phyloP scores from a whole-genome alignment of 441 rosid species.

The Kokia cookei region DNA sequence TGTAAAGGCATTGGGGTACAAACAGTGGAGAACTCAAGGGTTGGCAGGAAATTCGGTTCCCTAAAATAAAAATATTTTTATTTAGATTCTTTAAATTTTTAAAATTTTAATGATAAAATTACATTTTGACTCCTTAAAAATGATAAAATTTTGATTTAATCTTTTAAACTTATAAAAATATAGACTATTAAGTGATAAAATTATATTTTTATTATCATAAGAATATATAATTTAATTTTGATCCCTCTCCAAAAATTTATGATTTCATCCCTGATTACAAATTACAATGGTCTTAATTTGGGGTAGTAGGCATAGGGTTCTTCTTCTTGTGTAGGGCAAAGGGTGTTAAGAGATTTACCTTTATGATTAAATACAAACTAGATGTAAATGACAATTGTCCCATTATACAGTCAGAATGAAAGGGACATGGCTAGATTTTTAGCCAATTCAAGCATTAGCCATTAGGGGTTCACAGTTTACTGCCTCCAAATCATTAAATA shows the following conservation, averaged over 20 bases:
- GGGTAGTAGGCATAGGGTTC: background rate
- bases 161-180: no score
- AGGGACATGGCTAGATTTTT: constrained; percentile 10
- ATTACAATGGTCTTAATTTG: background rate
- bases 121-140: no score
- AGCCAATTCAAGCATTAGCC: background rate
- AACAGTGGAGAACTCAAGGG: no score
- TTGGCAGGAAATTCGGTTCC: no score
- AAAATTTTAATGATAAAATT: no score
- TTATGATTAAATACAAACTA: background rate
- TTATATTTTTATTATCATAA: no score
- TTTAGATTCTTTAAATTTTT: no score
- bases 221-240: no score
- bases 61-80: no score
- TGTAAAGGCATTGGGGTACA: background rate
- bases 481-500: constrained; percentile 6
- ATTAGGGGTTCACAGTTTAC: background rate
- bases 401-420: constrained; percentile 9
- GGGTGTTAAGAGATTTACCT: background rate
- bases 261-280: no score
- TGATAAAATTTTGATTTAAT: no score
- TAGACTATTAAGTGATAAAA: no score
- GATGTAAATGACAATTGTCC: background rate
- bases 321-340: background rate
- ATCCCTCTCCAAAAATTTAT: background rate